Evolutionary conservation across 768 basidiomycete species (phyloP).

Genomic region (Termitomyces eurrhizus): DNA sequence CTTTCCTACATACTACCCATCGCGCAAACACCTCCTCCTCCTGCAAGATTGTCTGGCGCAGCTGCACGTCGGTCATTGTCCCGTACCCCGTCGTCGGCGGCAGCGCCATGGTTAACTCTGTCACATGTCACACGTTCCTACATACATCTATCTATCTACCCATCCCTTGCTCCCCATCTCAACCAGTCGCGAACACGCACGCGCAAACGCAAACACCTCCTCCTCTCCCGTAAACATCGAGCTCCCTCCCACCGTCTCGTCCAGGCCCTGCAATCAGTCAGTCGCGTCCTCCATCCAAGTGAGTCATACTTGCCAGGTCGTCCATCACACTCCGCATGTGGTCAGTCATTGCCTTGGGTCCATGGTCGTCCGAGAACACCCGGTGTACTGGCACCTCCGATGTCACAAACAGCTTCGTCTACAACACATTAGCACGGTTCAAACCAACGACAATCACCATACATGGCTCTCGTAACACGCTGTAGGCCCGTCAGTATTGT

Average conservation of each 20-base stretch:
- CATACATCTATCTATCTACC: conserved; percentile 23
- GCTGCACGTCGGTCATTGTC: conserved; percentile 58
- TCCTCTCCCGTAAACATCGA: conserved; percentile 97
- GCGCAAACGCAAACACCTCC: conserved; percentile 94
- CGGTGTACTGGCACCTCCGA: conserved; percentile 91
- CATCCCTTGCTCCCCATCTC: conserved; percentile 92
- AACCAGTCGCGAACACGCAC: conserved; percentile 83
- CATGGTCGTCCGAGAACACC: conserved; percentile 77
- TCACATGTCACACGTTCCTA: not conserved
- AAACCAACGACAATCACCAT: conserved; percentile 7
- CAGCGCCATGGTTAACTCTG: conserved; percentile 12
- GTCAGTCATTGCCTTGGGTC: conserved; percentile 49
- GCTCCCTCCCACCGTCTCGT: conserved; percentile 71
- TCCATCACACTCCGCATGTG: conserved; percentile 96
- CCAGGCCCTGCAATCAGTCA: conserved; percentile 55
- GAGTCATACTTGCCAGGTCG: conserved; percentile 52
- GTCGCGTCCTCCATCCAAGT: no score
- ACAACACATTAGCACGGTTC: not conserved
- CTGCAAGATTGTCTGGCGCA: conserved; percentile 60
- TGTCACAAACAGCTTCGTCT: conserved; percentile 89
- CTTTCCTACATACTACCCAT: conserved; percentile 40
- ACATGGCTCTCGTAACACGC: conserved; percentile 93
- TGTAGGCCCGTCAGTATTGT: conserved; percentile 18
- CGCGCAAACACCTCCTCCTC: conserved; percentile 21
- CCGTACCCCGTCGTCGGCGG: conserved; percentile 27